A percentile compares a stretch with the other conserved stretches of the same genome.
Evolutionary conservation across 495 filamentous ascomycete genomes (phyloP).

Genomic region (Chaetomium fimeti): DNA sequence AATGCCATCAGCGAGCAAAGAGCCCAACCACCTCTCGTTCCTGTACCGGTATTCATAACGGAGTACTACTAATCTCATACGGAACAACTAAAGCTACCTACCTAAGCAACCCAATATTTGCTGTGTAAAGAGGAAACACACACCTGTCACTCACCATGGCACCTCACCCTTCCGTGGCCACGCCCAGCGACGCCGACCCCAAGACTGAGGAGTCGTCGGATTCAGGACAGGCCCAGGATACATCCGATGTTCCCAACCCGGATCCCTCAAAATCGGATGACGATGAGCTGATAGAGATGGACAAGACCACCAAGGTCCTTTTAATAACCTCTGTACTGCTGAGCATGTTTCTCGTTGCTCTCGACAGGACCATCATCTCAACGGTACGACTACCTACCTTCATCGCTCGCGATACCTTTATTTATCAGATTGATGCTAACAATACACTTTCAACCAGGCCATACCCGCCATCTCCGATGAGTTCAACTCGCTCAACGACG

Average conservation of each 20-base stretch:
- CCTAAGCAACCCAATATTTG: neutral
- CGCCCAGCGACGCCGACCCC: neutral
- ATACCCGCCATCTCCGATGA: conserved; percentile 47
- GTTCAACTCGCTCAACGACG: conserved; percentile 47
- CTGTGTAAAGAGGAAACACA: neutral
- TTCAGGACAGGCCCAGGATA: neutral
- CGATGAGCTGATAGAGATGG: neutral
- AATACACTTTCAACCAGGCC: conserved; percentile 37
- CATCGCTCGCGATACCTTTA: neutral
- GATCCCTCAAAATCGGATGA: neutral
- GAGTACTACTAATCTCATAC: neutral
- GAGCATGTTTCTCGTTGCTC: conserved; percentile 49
- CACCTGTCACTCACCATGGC: neutral
- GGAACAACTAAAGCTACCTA: neutral
- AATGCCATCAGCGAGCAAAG: too few relatives aligned
- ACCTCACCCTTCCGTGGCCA: neutral
- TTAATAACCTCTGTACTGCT: conserved; percentile 49
- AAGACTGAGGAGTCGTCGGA: neutral
- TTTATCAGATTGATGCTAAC: neutral
- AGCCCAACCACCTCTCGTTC: too few relatives aligned
- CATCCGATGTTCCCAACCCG: neutral
- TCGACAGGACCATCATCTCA: conserved; percentile 37
- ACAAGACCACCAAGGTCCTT: conserved; percentile 31
- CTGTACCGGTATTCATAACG: neutral
- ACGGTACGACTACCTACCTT: conserved; percentile 33